Percentiles rank a stretch among this genome's conserved stretches.
Conservation (phyloP, 208 protist genomes). For the Balamuthia mandrillaris region DNA sequence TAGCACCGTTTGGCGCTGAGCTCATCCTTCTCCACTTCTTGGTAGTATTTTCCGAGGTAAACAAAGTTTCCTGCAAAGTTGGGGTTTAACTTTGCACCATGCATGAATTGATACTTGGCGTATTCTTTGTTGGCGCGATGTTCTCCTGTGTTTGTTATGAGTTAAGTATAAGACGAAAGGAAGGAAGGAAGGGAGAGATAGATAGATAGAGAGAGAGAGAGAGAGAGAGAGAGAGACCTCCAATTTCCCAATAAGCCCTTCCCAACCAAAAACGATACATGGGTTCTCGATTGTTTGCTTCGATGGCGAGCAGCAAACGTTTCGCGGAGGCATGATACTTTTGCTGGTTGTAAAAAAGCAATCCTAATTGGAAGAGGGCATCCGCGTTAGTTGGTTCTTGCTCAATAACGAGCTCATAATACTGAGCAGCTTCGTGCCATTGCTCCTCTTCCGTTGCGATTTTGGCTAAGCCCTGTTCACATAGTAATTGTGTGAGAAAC, state of each 20-base stretch:
- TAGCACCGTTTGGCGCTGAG: slow-evolving; percentile 28
- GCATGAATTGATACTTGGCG: slow-evolving; percentile 15
- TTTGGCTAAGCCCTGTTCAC: too few relatives aligned
- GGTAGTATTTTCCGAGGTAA: slow-evolving; percentile 27
- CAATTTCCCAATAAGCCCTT: slow-evolving; percentile 1
- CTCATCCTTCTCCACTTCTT: neutral
- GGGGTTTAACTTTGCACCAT: neutral
- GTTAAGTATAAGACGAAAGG: neutral
- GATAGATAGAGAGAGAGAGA: neutral
- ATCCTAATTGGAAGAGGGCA: neutral
- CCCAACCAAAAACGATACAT: neutral
- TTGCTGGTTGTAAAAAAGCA: neutral
- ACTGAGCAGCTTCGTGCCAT: too few relatives aligned
- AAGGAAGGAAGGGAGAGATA: neutral
- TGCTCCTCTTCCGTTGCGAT: too few relatives aligned
- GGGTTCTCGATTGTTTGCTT: neutral
- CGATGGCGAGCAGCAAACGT: neutral
- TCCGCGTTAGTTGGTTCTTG: neutral
- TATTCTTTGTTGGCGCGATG: neutral
- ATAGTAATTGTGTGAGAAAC: too few relatives aligned
- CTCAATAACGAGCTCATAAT: too few relatives aligned
- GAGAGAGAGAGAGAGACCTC: neutral
- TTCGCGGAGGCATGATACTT: neutral
- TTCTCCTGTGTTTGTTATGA: neutral
- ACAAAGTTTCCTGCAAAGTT: slow-evolving; percentile 25